Base-by-base conservation (phyloP, 2,329 filamentous ascomycete genomes). In the Fusarium mexicanum region DNA sequence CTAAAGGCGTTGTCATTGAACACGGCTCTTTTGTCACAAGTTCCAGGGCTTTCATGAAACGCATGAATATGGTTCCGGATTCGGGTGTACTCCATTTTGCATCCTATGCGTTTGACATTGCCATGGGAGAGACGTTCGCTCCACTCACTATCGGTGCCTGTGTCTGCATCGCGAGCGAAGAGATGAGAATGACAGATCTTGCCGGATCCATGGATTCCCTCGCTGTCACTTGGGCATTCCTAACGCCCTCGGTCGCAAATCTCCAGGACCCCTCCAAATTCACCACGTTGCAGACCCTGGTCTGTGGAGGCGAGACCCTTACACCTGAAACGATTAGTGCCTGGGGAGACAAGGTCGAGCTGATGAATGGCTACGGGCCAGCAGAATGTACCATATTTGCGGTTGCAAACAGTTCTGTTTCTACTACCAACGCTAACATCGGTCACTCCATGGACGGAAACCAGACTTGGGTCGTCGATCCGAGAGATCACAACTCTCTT, bases 321-420 rank as follows among this genome's bases (percentile, higher is more conserved):
- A 62, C 74, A 0, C 31, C 61, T 0, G 77, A 79, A 7, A 70
- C 72, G 2, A 59, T 76, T 8, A 58, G 57, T 22, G 60, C 31
- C 4, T 78, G 77, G 77, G 66, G 54, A 24, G 62, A 61, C n/a
- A 68, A 60, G 18, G 61, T 77, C 11, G 46, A 67, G 18, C 9
- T 78, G 22, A 68, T 78, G 0, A 78, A 78, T 16, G 77, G 74
- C 10, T 79, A 78, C 17, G 77, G 77, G 0, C 77, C 77, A 12
- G 71, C 77, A 2, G 77, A 79, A 31, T 69, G 64, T 4, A 65
- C 72, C 1, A 22, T 79, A 0, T 76, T 74, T 22, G 55, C 68
- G 8, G 50, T 72, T 17, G 38, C 57, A 9, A 72, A 77, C 29
- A 40, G 22, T 16, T 12, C 53, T 11, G 59, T 71, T 0, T 68